These are phyloP conservation scores for Barnettozyma salicaria DNA, from an alignment of 805 yeast species.

Conservation along the genomic window DNA sequence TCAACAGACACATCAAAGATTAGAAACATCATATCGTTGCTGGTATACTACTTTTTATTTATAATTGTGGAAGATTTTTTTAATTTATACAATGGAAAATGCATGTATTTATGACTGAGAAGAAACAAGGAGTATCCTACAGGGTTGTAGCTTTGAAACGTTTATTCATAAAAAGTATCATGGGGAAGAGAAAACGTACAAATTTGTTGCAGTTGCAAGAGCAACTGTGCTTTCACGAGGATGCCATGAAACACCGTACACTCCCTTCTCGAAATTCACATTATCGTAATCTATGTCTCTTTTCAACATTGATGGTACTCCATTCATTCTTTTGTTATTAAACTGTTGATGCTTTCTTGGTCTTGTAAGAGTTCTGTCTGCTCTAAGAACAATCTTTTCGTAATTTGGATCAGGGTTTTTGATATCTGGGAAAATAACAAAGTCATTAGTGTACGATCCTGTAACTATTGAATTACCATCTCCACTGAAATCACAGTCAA, in stretches of 20 bases:
- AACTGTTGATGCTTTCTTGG: conserved; percentile 49
- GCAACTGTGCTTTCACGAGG: conserved; percentile 96
- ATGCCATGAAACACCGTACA: conserved; percentile 96
- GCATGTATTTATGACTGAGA: background rate
- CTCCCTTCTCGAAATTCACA: conserved; percentile 91
- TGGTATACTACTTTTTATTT: no score
- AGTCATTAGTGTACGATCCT: conserved; percentile 94
- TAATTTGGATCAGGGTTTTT: conserved; percentile 31
- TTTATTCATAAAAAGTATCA: no score
- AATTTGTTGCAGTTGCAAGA: conserved; percentile 95
- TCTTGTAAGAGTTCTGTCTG: conserved; percentile 96
- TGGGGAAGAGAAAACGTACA: conserved; percentile 75
- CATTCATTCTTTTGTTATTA: conserved; percentile 27
- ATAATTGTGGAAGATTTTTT: background rate
- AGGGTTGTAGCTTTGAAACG: no score
- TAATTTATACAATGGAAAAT: conserved; percentile 1
- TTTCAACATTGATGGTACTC: conserved; percentile 35
- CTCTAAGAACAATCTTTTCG: conserved; percentile 78
- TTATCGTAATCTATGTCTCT: conserved; percentile 47
- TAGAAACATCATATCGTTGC: conserved; percentile 5
- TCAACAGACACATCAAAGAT: conserved; percentile 72
- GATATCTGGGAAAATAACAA: conserved; percentile 92
- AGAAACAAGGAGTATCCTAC: no score
- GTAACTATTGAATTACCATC: conserved; percentile 91
- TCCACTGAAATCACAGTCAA: conserved; percentile 92